phyloP scores from a whole-genome alignment of 2,329 filamentous ascomycete genomes.

The Diaporthe citri region DNA sequence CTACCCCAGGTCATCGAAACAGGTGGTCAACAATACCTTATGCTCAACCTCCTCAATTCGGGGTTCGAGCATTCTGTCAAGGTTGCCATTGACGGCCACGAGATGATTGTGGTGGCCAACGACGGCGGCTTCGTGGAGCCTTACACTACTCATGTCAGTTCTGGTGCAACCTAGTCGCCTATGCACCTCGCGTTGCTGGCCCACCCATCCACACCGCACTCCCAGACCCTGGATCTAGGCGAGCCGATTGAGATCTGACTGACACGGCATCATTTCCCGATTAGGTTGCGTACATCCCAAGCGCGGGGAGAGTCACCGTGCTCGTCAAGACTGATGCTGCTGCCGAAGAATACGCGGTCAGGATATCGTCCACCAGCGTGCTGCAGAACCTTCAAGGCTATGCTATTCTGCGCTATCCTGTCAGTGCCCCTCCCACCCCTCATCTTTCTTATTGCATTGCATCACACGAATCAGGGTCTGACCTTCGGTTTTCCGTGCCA shows the following conservation, averaged over 20 bases:
- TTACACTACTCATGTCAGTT: constrained; percentile 18
- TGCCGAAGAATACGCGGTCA: constrained; percentile 43
- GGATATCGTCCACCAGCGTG: constrained; percentile 43
- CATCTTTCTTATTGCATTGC: neutral
- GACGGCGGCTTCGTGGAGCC: constrained; percentile 44
- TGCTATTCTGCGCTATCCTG: constrained; percentile 42
- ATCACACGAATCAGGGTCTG: neutral
- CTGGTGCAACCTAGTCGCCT: neutral
- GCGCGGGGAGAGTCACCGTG: constrained; percentile 42
- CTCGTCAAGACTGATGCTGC: constrained; percentile 41
- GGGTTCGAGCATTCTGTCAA: constrained; percentile 41
- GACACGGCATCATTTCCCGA: neutral
- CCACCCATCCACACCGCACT: neutral
- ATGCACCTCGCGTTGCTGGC: neutral
- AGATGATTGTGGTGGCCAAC: constrained; percentile 44
- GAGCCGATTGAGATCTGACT: neutral
- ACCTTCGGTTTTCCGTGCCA: neutral
- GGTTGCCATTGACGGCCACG: constrained; percentile 44
- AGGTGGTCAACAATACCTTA: constrained; percentile 39
- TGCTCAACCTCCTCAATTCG: constrained; percentile 42
- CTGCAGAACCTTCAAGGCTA: constrained; percentile 45
- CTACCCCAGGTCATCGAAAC: constrained; percentile 40
- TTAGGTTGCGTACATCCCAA: constrained; percentile 41
- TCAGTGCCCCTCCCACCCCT: neutral
- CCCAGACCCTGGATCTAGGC: neutral